phyloP scores from a whole-genome alignment of 1,284 basidiomycete species.

The Ustilago esculenta region DNA sequence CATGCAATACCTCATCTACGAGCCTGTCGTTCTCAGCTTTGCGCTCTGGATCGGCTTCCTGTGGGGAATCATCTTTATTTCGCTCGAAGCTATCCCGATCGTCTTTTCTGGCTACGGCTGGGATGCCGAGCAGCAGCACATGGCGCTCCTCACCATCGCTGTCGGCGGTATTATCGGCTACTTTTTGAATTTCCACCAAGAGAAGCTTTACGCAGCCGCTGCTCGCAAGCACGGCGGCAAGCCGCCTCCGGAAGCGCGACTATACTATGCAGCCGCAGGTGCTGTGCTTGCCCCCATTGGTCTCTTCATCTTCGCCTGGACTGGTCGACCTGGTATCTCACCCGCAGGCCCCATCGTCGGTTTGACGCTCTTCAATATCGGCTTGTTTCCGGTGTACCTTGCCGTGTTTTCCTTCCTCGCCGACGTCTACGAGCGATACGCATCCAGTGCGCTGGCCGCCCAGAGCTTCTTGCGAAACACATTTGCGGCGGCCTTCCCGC shows the following conservation, averaged over 20 bases:
- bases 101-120: constrained; percentile 62
- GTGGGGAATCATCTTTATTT: constrained; percentile 51
- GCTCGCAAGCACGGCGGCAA: constrained; percentile 62
- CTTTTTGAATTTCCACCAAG: constrained; percentile 72
- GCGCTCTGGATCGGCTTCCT: constrained; percentile 68
- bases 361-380: constrained; percentile 41
- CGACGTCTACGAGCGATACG: constrained; percentile 61
- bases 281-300: constrained; percentile 49
- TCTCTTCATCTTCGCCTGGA: constrained; percentile 57
- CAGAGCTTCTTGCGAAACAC: constrained; percentile 55
- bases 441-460: constrained; percentile 60
- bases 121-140: constrained; percentile 41
- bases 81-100: constrained; percentile 49
- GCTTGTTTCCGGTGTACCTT: constrained; percentile 37
- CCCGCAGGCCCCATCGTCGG: constrained; percentile 51
- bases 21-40: constrained; percentile 69
- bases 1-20: constrained; percentile 67
- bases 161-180: constrained; percentile 72
- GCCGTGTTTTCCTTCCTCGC: constrained; percentile 51
- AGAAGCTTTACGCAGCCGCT: constrained; percentile 44
- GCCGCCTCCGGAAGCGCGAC: constrained; percentile 69
- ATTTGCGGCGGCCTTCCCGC: constrained; percentile 48
- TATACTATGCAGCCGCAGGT: constrained; percentile 65
- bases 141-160: constrained; percentile 50
- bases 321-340: constrained; percentile 29